phyloP scores from a whole-genome alignment of 768 basidiomycete species.

The Collybiopsis confluens region DNA sequence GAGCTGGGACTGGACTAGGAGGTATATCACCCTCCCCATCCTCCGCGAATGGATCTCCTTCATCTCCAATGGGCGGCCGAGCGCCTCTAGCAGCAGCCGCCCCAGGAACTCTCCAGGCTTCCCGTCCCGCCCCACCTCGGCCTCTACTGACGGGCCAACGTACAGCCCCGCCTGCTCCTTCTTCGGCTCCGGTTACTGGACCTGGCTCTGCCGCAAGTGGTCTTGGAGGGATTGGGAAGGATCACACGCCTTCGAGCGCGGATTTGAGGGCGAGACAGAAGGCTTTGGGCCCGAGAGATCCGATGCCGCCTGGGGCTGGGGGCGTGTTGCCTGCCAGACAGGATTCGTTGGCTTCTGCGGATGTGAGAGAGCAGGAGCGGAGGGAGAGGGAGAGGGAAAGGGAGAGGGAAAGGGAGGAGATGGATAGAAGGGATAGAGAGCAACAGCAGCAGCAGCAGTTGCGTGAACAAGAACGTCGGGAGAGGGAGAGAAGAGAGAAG shows the following conservation, averaged over 20 bases:
- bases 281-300: conserved; percentile 41
- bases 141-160: conserved; percentile 56
- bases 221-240: conserved; percentile 30
- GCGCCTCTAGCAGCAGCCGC: conserved; percentile 26
- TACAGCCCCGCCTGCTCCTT: conserved; percentile 47
- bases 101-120: conserved; percentile 40
- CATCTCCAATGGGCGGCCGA: conserved; percentile 54
- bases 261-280: conserved; percentile 66
- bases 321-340: conserved; percentile 41
- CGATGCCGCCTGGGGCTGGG: conserved; percentile 22
- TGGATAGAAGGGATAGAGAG: conserved; percentile 20
- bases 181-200: conserved; percentile 11
- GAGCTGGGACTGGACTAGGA: conserved; percentile 88
- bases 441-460: background rate
- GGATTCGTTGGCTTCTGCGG: conserved; percentile 38
- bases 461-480: too few relatives aligned
- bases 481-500: too few relatives aligned
- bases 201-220: conserved; percentile 14
- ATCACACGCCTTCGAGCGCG: conserved; percentile 56
- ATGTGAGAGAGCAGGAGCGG: conserved; percentile 24
- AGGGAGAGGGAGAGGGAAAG: conserved; percentile 22
- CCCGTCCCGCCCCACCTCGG: conserved; percentile 65
- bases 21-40: conserved; percentile 49
- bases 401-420: conserved; percentile 19
- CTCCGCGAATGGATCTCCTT: conserved; percentile 34